Evolutionary conservation across 495 filamentous ascomycete genomes (phyloP).

Genomic region (Hyaloscypha bicolor): DNA sequence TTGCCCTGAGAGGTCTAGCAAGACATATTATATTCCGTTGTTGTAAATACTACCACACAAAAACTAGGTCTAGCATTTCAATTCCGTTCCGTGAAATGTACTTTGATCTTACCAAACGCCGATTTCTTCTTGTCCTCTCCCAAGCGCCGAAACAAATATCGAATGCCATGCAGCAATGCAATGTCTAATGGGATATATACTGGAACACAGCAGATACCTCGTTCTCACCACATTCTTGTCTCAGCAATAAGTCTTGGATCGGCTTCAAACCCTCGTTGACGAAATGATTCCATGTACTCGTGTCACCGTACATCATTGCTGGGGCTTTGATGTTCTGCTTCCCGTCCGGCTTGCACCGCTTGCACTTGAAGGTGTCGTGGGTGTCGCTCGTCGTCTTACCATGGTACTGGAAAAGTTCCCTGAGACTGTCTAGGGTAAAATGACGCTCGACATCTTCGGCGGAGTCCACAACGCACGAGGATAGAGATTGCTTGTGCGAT

Average conservation of each 20-base stretch:
- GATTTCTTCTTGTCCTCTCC: background rate
- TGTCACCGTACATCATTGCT: conserved; percentile 96
- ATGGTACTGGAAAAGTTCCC: conserved; percentile 93
- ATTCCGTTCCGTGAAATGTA: background rate
- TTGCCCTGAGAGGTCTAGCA: background rate
- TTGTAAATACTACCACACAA: conserved; percentile 2
- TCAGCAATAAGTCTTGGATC: conserved; percentile 90
- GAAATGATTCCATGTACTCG: conserved; percentile 98
- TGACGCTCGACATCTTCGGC: conserved; percentile 97
- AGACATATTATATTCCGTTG: background rate
- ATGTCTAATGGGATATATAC: conserved; percentile 85
- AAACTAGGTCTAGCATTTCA: background rate
- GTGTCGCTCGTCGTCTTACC: conserved; percentile 86
- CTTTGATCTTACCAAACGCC: background rate
- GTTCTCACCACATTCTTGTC: conserved; percentile 78
- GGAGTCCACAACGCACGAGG: conserved; percentile 95
- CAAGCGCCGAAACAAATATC: conserved; percentile 2
- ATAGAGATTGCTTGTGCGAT: conserved; percentile 95
- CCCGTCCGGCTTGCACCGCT: conserved; percentile 86
- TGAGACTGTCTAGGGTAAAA: conserved; percentile 84
- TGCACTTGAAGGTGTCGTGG: conserved; percentile 99
- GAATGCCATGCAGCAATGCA: background rate
- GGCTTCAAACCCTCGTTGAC: conserved; percentile 73
- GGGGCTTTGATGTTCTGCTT: conserved; percentile 84
- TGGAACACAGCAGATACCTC: conserved; percentile 96